Base-by-base conservation (phyloP, 1,284 basidiomycete species). In the Ceratobasidium sp. region DNA sequence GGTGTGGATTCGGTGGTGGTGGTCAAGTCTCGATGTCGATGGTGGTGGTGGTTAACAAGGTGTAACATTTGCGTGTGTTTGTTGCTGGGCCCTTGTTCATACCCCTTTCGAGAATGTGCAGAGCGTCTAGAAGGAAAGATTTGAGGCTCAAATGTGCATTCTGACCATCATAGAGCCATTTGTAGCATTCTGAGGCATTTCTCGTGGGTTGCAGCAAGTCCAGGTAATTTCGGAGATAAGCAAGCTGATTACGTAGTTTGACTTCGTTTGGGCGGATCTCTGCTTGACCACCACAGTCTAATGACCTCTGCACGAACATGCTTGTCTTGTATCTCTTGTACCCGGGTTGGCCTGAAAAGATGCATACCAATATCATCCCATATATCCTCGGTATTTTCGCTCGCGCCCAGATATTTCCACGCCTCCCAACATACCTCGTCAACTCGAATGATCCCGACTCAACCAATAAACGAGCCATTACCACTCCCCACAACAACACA, bases 401-500 rank as follows among this genome's bases (percentile, higher is more conserved):
- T 14, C 8, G 18, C 23, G 14, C 0, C 8, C 3, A 64, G 38
- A 64, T 20, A 10, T n/a, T 46, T 65, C n/a, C 64, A 65, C 12
- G 30, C 12, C 23, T 48, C 59, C 54, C 48, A 18, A 57, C 48
- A 64, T 8, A 35, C 33, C 23, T 27, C 46, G 44, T 55, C 64
- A 33, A 46, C 27, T 30, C 41, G 46, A 23, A 60, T 12, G 16
- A 65, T 65, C 8, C 44, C 64, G 27, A 7, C 44, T 44, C 23
- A 46, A 48, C 44, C 64, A 48, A 30, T 48, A 6, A 27, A 65
- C 41, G 14, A 65, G 27, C 23, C 23, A 27, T 44, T 65, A 0
- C 64, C 64, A 30, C 64, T 48, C 3, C 64, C 64, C 1, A 65
- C 64, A 12, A 65, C 64, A 14, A 65, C 64, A 14, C 64, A 65